phyloP scores from a whole-genome alignment of 2,329 filamentous ascomycete genomes.

The Diplodia corticola region DNA sequence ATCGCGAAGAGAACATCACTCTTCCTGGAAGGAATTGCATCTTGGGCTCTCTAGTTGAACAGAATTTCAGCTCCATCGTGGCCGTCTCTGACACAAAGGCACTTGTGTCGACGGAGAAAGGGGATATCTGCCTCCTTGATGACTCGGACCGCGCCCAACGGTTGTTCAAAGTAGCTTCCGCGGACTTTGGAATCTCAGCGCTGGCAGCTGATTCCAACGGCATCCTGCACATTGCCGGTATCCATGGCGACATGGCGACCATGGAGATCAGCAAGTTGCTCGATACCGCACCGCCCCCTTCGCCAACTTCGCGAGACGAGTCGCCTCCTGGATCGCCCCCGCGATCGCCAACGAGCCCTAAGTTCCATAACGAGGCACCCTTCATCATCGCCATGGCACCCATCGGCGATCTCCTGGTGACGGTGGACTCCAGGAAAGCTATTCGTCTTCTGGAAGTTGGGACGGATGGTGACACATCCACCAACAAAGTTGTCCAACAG shows the following conservation, averaged over 20 bases:
- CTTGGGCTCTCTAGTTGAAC: slow-evolving; percentile 77
- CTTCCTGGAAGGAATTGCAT: slow-evolving; percentile 85
- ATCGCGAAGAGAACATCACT: slow-evolving; percentile 56
- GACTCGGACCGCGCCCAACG: slow-evolving; percentile 72
- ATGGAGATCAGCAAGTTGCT: slow-evolving; percentile 43
- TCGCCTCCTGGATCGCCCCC: slow-evolving; percentile 32
- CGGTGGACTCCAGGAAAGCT: slow-evolving; percentile 72
- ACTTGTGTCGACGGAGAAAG: slow-evolving; percentile 82
- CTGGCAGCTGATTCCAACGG: slow-evolving; percentile 61
- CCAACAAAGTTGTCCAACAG: slow-evolving; percentile 40
- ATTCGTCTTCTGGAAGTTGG: slow-evolving; percentile 64
- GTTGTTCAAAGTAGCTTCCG: slow-evolving; percentile 64
- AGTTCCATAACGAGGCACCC: slow-evolving; percentile 28
- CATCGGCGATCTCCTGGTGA: slow-evolving; percentile 40
- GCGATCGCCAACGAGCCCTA: slow-evolving; percentile 2
- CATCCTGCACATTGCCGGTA: slow-evolving; percentile 68
- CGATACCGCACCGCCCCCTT: slow-evolving; percentile 36
- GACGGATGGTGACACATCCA: slow-evolving; percentile 30
- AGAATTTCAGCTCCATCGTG: slow-evolving; percentile 77
- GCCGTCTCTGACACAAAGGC: slow-evolving; percentile 71
- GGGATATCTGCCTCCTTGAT: slow-evolving; percentile 86
- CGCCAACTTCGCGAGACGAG: slow-evolving; percentile 37
- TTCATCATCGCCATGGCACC: slow-evolving; percentile 42
- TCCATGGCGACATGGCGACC: slow-evolving; percentile 57
- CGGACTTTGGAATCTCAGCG: slow-evolving; percentile 68